A percentile compares a stretch with the other conserved stretches of the same genome.
Conservation (phyloP, 495 filamentous ascomycete species). For the Annulohypoxylon moriforme region DNA sequence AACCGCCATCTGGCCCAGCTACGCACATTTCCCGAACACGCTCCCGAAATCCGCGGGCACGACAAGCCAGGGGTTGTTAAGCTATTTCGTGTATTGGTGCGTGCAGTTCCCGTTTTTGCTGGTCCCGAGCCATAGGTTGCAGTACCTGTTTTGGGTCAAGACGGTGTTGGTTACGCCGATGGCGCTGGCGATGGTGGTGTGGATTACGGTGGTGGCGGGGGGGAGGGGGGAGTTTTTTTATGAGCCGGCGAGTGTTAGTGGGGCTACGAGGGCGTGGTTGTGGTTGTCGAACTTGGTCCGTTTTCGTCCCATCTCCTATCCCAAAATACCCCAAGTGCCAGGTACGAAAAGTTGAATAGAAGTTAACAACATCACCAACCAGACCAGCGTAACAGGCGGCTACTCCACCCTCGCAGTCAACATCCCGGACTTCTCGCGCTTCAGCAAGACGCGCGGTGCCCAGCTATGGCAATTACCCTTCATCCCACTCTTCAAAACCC, state of each 20-base stretch:
- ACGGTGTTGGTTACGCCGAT: slow-evolving; percentile 62
- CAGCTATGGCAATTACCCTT: slow-evolving; percentile 48
- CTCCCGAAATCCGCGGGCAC: slow-evolving; percentile 69
- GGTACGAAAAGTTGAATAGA: not conserved
- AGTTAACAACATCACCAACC: not conserved
- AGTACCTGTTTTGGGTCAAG: slow-evolving; percentile 69
- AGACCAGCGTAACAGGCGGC: slow-evolving; percentile 47
- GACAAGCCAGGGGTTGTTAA: slow-evolving; percentile 69
- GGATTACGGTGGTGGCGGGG: slow-evolving; percentile 60
- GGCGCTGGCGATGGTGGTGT: slow-evolving; percentile 63
- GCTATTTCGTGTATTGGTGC: slow-evolving; percentile 69
- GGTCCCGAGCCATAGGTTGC: slow-evolving; percentile 65
- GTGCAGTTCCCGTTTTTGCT: slow-evolving; percentile 63
- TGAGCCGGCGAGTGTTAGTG: slow-evolving; percentile 53
- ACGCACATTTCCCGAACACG: slow-evolving; percentile 60
- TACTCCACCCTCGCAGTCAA: slow-evolving; percentile 49
- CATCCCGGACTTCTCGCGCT: slow-evolving; percentile 48
- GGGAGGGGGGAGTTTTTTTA: slow-evolving; percentile 58
- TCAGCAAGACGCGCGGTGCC: slow-evolving; percentile 44
- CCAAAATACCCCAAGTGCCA: not conserved
- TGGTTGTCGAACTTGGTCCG: slow-evolving; percentile 49
- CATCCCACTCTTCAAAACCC: slow-evolving; percentile 48
- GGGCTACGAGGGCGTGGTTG: slow-evolving; percentile 47
- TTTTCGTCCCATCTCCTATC: not conserved
- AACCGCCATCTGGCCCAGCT: slow-evolving; percentile 74